These are phyloP conservation scores for Picocystis sp. DNA, from an alignment of 163 green algal species.

Conservation along the genomic window DNA sequence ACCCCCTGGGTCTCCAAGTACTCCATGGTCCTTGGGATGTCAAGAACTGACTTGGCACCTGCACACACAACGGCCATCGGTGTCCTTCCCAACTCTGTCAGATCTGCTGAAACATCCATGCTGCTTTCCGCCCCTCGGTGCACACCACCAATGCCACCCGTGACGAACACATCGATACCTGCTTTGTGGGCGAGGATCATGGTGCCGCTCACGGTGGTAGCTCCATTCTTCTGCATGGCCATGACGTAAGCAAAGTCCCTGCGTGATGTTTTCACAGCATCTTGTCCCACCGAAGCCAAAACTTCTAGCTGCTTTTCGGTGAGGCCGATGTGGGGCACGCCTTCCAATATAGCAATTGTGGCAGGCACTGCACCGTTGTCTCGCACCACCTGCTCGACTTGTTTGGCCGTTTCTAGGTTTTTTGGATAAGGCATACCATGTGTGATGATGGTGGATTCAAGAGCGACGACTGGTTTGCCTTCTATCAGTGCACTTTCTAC, in stretches of 20 bases:
- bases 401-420: constrained; percentile 67
- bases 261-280: constrained; percentile 52
- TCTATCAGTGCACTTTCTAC: constrained; percentile 47
- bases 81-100: constrained; percentile 75
- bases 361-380: constrained; percentile 59
- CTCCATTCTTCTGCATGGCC: constrained; percentile 42
- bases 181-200: constrained; percentile 67
- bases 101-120: constrained; percentile 82
- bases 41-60: constrained; percentile 84
- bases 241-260: constrained; percentile 53
- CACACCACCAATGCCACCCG: constrained; percentile 83
- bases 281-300: constrained; percentile 26
- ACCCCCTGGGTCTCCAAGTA: constrained; percentile 83
- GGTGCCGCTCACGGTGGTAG: constrained; percentile 90
- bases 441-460: constrained; percentile 68
- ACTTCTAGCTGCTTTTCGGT: constrained; percentile 41
- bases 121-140: constrained; percentile 66
- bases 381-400: constrained; percentile 49
- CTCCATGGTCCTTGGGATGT: constrained; percentile 92
- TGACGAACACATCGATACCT: constrained; percentile 69
- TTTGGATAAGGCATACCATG: constrained; percentile 87
- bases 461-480: constrained; percentile 44
- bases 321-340: constrained; percentile 44
- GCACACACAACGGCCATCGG: constrained; percentile 84
- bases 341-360: constrained; percentile 88